phyloP scores from a whole-genome alignment of 371 early-diverging fungal species.

The Chytridium lagenaria region DNA sequence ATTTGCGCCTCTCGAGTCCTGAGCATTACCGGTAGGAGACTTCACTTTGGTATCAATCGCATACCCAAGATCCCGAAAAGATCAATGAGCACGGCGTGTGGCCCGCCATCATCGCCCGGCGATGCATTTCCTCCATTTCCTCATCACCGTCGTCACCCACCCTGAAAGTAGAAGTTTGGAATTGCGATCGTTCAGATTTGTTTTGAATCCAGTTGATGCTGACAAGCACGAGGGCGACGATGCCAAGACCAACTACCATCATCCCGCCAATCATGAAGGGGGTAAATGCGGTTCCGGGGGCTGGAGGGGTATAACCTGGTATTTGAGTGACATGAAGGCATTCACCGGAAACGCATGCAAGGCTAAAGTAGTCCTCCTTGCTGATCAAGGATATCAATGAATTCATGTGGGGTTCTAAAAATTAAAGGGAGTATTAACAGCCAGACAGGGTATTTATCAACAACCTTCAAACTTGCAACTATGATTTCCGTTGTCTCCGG shows the following conservation, averaged over 20 bases:
- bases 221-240: constrained; percentile 33
- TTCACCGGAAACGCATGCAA: constrained; percentile 62
- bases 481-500: constrained; percentile 15
- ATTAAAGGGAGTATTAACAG: not conserved
- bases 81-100: constrained; percentile 53
- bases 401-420: constrained; percentile 49
- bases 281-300: constrained; percentile 26
- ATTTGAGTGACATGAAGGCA: constrained; percentile 88
- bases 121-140: constrained; percentile 28
- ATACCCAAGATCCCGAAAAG: constrained; percentile 47
- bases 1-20: not conserved
- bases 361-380: constrained; percentile 65
- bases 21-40: not conserved
- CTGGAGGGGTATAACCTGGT: constrained; percentile 66
- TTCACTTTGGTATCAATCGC: constrained; percentile 33
- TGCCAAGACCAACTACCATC: constrained; percentile 31
- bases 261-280: constrained; percentile 36
- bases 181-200: constrained; percentile 20
- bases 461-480: constrained; percentile 36
- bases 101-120: constrained; percentile 42
- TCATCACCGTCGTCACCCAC: constrained; percentile 12
- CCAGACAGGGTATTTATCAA: no score
- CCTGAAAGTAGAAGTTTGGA: constrained; percentile 2
- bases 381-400: constrained; percentile 42
- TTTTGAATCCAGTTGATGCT: constrained; percentile 29